Percentiles rank a stretch among this genome's conserved stretches.
These are phyloP conservation scores for Auxenochlorella protothecoides DNA, from an alignment of 139 green algal genomes.

Conservation along the genomic window DNA sequence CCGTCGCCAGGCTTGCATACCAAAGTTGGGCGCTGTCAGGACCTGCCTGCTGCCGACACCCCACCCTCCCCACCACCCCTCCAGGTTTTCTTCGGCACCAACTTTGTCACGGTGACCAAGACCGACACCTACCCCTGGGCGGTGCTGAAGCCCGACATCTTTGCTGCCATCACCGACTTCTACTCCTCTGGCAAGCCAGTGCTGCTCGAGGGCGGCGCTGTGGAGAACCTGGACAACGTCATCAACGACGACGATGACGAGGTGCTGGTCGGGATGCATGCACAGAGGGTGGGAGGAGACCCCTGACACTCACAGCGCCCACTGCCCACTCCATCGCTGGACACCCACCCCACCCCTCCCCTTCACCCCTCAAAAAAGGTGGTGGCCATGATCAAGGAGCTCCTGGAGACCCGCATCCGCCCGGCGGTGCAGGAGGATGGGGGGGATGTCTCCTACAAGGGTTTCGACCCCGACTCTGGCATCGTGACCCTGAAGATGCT, in stretches of 20 bases:
- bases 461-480: slow-evolving; percentile 78
- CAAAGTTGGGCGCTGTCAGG: too few species aligned
- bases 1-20: too few species aligned
- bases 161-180: slow-evolving; percentile 94
- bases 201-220: slow-evolving; percentile 8
- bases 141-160: slow-evolving; percentile 87
- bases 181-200: slow-evolving; percentile 52
- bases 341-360: slow-evolving; percentile 58
- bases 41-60: neutral
- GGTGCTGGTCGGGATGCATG: neutral
- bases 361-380: slow-evolving; percentile 51
- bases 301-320: neutral
- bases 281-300: too few species aligned
- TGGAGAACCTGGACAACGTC: slow-evolving; percentile 1
- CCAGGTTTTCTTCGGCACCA: slow-evolving; percentile 79
- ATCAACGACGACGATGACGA: slow-evolving; percentile 22
- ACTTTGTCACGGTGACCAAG: slow-evolving; percentile 98
- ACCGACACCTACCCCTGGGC: slow-evolving; percentile 61
- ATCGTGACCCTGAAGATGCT: slow-evolving; percentile 88
- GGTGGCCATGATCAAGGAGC: slow-evolving; percentile 99
- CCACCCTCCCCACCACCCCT: neutral
- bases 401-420: slow-evolving; percentile 96
- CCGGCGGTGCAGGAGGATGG: slow-evolving; percentile 91
- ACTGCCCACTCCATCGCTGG: slow-evolving; percentile 10
- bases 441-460: slow-evolving; percentile 87